Conservation (phyloP, 2,329 filamentous ascomycete genomes). For the Clonostachys rosea region DNA sequence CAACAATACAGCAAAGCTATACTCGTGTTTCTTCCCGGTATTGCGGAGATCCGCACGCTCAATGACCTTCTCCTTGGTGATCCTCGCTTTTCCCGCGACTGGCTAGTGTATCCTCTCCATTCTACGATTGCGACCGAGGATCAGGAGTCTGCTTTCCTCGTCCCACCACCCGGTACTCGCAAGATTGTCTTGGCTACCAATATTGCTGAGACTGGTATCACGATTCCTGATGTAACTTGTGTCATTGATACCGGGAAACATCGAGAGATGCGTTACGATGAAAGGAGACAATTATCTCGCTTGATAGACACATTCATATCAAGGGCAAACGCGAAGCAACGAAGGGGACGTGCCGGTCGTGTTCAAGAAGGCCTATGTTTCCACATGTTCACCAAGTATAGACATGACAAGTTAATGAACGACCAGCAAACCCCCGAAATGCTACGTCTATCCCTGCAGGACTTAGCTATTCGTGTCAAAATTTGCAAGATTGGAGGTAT, state of each 20-base stretch:
- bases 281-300: slow-evolving; percentile 83
- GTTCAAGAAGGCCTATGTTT: slow-evolving; percentile 95
- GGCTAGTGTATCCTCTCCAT: slow-evolving; percentile 86
- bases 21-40: slow-evolving; percentile 90
- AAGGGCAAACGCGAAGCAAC: slow-evolving; percentile 90
- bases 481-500: slow-evolving; percentile 95
- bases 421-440: slow-evolving; percentile 97
- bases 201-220: slow-evolving; percentile 97
- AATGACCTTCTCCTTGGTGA: slow-evolving; percentile 82
- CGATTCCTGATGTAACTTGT: slow-evolving; percentile 95
- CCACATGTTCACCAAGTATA: slow-evolving; percentile 87
- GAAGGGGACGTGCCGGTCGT: slow-evolving; percentile 87
- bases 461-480: slow-evolving; percentile 92
- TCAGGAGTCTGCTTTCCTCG: slow-evolving; percentile 85
- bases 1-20: slow-evolving; percentile 79
- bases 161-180: slow-evolving; percentile 75
- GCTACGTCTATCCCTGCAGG: slow-evolving; percentile 87
- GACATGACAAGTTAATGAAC: slow-evolving; percentile 79
- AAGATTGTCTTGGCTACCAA: slow-evolving; percentile 98
- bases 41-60: slow-evolving; percentile 84
- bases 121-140: slow-evolving; percentile 95
- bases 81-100: slow-evolving; percentile 67
- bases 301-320: slow-evolving; percentile 95
- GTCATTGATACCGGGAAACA: slow-evolving; percentile 97
- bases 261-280: slow-evolving; percentile 95